Evolutionary conservation across 768 basidiomycete species (phyloP).

Genomic region (Hebeloma cylindrosporum): DNA sequence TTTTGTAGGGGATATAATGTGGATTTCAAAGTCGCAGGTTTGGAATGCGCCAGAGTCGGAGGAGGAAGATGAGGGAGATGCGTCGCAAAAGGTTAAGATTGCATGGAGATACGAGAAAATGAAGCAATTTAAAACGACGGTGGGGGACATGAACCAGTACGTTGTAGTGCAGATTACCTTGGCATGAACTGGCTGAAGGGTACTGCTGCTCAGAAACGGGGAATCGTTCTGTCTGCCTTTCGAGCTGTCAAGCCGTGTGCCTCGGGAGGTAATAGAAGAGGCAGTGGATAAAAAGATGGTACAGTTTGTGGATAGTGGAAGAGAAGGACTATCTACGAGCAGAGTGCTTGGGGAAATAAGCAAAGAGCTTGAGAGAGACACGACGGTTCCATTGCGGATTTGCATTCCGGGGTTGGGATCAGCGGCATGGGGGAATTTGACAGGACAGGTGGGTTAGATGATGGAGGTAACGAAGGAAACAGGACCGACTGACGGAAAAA

Average conservation of each 20-base stretch:
- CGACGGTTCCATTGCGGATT: constrained; percentile 48
- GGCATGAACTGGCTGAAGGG: constrained; percentile 2
- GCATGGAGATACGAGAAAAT: constrained; percentile 97
- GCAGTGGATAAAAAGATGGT: constrained; percentile 33
- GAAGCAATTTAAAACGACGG: constrained; percentile 89
- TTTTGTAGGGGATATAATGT: constrained; percentile 79
- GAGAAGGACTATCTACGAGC: constrained; percentile 7
- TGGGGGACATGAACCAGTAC: constrained; percentile 33
- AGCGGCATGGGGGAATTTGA: constrained; percentile 67
- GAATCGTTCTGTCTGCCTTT: constrained; percentile 70
- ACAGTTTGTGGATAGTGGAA: constrained; percentile 18
- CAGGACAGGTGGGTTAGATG: constrained; percentile 46
- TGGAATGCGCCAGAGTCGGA: constrained; percentile 22
- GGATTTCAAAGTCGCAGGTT: constrained; percentile 49
- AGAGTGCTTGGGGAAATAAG: constrained; percentile 20
- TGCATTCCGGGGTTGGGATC: constrained; percentile 66
- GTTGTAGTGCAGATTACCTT: constrained; percentile 9
- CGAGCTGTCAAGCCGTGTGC: constrained; percentile 68
- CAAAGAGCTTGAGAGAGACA: constrained; percentile 19
- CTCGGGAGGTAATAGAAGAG: constrained; percentile 46
- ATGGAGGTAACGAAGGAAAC: constrained; percentile 5
- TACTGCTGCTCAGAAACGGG: constrained; percentile 37
- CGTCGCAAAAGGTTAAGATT: constrained; percentile 76
- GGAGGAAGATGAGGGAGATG: constrained; percentile 40
- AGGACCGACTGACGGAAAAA: constrained; percentile 5